These are phyloP conservation scores for Neonectria magnoliae DNA, from an alignment of 2,329 filamentous ascomycete species.

Conservation along the genomic window DNA sequence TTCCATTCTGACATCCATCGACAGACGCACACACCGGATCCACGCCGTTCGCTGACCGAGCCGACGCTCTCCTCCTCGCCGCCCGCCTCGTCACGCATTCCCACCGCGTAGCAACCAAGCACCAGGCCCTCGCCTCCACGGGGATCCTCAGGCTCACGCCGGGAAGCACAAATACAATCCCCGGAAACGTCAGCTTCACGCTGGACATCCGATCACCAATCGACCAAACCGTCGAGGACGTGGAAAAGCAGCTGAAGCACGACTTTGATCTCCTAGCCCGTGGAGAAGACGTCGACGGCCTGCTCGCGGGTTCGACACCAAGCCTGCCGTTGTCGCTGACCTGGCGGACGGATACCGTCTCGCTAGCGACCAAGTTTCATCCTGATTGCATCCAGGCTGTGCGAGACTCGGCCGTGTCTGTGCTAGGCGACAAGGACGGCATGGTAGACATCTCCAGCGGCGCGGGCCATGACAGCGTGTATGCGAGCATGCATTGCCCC, in stretches of 20 bases:
- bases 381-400: slow-evolving; percentile 73
- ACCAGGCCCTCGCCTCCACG: slow-evolving; percentile 26
- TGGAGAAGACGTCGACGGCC: slow-evolving; percentile 53
- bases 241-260: slow-evolving; percentile 36
- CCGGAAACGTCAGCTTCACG: slow-evolving; percentile 47
- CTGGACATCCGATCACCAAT: slow-evolving; percentile 71
- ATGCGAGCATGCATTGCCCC: slow-evolving; percentile 46
- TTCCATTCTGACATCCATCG: background rate
- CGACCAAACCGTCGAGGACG: slow-evolving; percentile 63
- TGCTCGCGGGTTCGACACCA: slow-evolving; percentile 29
- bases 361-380: slow-evolving; percentile 70
- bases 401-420: slow-evolving; percentile 62
- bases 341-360: slow-evolving; percentile 69
- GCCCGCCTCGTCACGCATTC: slow-evolving; percentile 29
- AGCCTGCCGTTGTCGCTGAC: slow-evolving; percentile 40
- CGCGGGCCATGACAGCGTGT: slow-evolving; percentile 52
- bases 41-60: slow-evolving; percentile 23
- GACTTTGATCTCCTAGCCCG: slow-evolving; percentile 35
- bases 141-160: slow-evolving; percentile 25
- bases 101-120: slow-evolving; percentile 23
- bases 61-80: slow-evolving; percentile 26
- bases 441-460: slow-evolving; percentile 49
- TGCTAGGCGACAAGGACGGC: slow-evolving; percentile 58
- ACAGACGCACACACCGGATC: slow-evolving; percentile 31
- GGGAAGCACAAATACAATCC: slow-evolving; percentile 32